A percentile compares a stretch with the other conserved stretches of the same genome.
Evolutionary conservation across 2,329 filamentous ascomycete genomes (phyloP).

Genomic region (Colletotrichum horii): DNA sequence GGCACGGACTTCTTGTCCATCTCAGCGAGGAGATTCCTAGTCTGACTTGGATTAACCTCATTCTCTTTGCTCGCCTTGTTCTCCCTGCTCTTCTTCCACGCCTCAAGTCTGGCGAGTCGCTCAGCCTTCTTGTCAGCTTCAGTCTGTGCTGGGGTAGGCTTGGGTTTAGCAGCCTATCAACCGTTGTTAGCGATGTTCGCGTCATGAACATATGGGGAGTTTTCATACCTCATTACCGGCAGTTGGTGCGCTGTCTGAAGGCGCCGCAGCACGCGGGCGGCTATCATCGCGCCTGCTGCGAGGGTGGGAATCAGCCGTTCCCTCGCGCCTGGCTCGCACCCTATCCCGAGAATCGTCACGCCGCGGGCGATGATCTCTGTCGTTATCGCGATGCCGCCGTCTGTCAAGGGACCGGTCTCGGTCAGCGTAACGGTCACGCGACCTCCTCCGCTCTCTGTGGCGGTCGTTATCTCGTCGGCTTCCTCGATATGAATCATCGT

Average conservation of each 20-base stretch:
- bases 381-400: constrained; percentile 61
- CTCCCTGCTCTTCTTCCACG: constrained; percentile 91
- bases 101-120: constrained; percentile 80
- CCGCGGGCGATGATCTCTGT: constrained; percentile 68
- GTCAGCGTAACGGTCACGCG: constrained; percentile 63
- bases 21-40: constrained; percentile 71
- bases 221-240: constrained; percentile 62
- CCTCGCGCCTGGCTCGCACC: constrained; percentile 67
- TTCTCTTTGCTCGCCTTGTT: constrained; percentile 76
- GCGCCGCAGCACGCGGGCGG: constrained; percentile 55
- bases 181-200: constrained; percentile 26
- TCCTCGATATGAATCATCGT: constrained; percentile 69
- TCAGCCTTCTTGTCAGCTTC: constrained; percentile 82
- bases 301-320: constrained; percentile 72
- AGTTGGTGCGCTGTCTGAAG: constrained; percentile 51
- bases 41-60: constrained; percentile 68
- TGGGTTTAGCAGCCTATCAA: constrained; percentile 58
- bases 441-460: constrained; percentile 67
- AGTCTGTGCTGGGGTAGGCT: constrained; percentile 56
- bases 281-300: constrained; percentile 71
- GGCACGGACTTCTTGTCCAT: constrained; percentile 71
- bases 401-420: constrained; percentile 64
- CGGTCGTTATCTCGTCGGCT: constrained; percentile 59
- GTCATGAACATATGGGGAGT: neutral
- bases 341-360: constrained; percentile 77